Percentiles rank a stretch among this genome's conserved stretches.
Evolutionary conservation across 371 early-diverging fungal species (phyloP).

Genomic region (Parasitella parasitica): DNA sequence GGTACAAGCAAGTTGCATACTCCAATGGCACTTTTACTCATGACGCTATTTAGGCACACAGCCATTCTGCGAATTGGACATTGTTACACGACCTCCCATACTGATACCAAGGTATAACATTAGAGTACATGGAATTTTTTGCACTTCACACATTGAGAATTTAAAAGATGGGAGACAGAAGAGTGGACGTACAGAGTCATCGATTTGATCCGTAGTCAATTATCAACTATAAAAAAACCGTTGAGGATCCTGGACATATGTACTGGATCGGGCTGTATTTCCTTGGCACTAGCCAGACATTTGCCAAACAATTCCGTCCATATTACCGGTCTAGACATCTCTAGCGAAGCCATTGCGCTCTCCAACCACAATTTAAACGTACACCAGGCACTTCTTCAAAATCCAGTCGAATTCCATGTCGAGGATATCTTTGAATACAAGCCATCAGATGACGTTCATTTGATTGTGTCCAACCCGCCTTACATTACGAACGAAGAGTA

Average conservation of each 20-base stretch:
- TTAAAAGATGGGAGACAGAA: constrained; percentile 86
- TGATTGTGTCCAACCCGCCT: constrained; percentile 90
- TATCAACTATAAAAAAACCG: constrained; percentile 6
- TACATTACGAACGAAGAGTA: constrained; percentile 82
- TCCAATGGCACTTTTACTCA: background rate
- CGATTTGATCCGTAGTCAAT: constrained; percentile 28
- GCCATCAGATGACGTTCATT: constrained; percentile 31
- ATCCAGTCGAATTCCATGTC: constrained; percentile 36
- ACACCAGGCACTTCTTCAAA: constrained; percentile 8
- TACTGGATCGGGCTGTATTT: constrained; percentile 88
- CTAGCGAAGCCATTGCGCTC: constrained; percentile 45
- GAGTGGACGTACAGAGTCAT: constrained; percentile 77
- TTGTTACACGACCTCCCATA: constrained; percentile 70
- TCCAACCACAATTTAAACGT: constrained; percentile 45
- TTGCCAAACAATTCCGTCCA: constrained; percentile 37
- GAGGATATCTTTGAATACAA: constrained; percentile 47
- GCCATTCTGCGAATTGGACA: constrained; percentile 79
- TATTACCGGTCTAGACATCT: constrained; percentile 47
- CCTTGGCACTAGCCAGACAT: constrained; percentile 72
- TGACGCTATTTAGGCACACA: constrained; percentile 56
- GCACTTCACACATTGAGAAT: background rate
- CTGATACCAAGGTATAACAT: constrained; percentile 76
- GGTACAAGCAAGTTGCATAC: constrained; percentile 28
- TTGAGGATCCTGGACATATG: constrained; percentile 85
- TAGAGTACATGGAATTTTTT: background rate